A percentile compares a stretch with the other conserved stretches of the same genome.
phyloP scores from a whole-genome alignment of 2,329 filamentous ascomycete genomes.

The Neophaeococcomyces aloes region DNA sequence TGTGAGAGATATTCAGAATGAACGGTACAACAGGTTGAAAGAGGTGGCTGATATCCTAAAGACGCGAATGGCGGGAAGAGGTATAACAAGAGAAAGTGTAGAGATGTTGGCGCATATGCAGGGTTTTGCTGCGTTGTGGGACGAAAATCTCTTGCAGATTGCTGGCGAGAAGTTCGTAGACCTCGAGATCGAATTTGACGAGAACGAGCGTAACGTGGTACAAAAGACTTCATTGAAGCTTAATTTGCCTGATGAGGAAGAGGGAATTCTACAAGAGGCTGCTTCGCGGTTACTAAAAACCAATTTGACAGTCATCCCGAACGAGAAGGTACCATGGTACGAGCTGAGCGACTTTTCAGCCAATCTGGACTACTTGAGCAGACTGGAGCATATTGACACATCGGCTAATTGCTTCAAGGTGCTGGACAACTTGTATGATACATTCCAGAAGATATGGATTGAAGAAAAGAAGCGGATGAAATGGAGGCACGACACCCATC shows the following conservation, averaged over 20 bases:
- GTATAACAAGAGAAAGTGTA: conserved; percentile 34
- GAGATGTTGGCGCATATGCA: conserved; percentile 34
- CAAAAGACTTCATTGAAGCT: conserved; percentile 35
- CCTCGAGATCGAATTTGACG: conserved; percentile 36
- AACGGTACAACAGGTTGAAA: conserved; percentile 32
- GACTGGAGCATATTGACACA: conserved; percentile 34
- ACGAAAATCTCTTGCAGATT: conserved; percentile 36
- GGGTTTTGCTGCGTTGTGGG: conserved; percentile 38
- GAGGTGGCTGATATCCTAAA: conserved; percentile 33
- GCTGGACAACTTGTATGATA: conserved; percentile 33
- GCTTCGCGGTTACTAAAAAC: conserved; percentile 34
- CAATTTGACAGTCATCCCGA: conserved; percentile 28
- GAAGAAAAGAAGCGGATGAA: conserved; percentile 29
- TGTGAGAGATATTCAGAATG: conserved; percentile 32
- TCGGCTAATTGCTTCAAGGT: conserved; percentile 39
- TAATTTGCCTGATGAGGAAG: conserved; percentile 31
- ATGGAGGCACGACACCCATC: conserved; percentile 27
- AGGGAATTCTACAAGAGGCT: conserved; percentile 30
- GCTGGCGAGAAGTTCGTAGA: conserved; percentile 37
- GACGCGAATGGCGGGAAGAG: conserved; percentile 32
- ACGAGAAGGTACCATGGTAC: conserved; percentile 26
- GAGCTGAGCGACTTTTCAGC: conserved; percentile 30
- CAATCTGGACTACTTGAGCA: conserved; percentile 36
- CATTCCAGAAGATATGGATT: conserved; percentile 34
- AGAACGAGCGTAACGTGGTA: conserved; percentile 28